phyloP scores from a whole-genome alignment of 2,329 filamentous ascomycete genomes.

The Trichothecium sympodiale region DNA sequence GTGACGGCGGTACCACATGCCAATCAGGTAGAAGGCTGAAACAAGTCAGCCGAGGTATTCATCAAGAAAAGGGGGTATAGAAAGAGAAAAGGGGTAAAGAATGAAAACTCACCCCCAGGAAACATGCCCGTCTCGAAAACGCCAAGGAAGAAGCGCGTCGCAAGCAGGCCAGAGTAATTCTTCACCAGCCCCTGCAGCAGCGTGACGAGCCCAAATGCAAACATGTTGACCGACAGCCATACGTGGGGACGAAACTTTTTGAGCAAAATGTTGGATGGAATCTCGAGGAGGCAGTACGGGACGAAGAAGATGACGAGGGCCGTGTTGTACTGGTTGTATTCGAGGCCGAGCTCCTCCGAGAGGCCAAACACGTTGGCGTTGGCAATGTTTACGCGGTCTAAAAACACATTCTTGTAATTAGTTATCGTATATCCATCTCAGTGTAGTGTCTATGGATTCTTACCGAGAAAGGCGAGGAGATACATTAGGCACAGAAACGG shows the following conservation, averaged over 20 bases:
- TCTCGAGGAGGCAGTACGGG: conserved; percentile 62
- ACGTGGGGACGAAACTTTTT: conserved; percentile 39
- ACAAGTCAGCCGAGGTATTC: conserved; percentile 31
- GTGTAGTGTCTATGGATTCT: too few relatives aligned
- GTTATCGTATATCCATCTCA: too few relatives aligned
- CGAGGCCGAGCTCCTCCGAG: conserved; percentile 48
- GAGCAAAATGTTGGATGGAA: conserved; percentile 38
- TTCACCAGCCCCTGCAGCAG: conserved; percentile 66
- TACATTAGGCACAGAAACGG: conserved; percentile 66
- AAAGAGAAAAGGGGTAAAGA: conserved; percentile 47
- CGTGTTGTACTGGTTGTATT: conserved; percentile 56
- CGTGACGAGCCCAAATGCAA: conserved; percentile 67
- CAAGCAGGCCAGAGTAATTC: conserved; percentile 67
- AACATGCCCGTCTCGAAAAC: conserved; percentile 68
- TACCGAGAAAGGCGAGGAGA: conserved; percentile 54
- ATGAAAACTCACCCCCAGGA: conserved; percentile 25
- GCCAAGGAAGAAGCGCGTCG: conserved; percentile 78
- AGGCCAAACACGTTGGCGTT: conserved; percentile 63
- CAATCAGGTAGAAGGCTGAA: conserved; percentile 54
- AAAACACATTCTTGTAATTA: too few relatives aligned
- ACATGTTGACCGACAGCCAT: conserved; percentile 76
- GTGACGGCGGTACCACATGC: conserved; percentile 80
- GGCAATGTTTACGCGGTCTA: conserved; percentile 66
- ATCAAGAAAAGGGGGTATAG: conserved; percentile 51
- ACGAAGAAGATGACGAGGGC: conserved; percentile 74